These are phyloP conservation scores for Cadophora sp. DNA, from an alignment of 2,329 filamentous ascomycete genomes.

Conservation along the genomic window DNA sequence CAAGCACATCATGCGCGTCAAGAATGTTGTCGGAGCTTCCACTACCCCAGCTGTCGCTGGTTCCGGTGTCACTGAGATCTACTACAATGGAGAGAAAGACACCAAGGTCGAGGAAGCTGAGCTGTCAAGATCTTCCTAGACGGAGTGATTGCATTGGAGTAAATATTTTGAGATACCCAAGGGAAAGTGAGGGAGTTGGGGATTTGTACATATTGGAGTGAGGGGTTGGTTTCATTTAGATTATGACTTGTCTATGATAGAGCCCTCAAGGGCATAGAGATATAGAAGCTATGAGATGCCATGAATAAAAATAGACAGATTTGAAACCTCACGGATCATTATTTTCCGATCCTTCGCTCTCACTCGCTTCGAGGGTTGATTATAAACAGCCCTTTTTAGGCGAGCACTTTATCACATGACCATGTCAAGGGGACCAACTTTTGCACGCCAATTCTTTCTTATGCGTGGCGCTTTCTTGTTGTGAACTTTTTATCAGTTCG, in stretches of 20 bases:
- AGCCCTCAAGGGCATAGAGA: constrained; percentile 9
- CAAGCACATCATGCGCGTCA: constrained; percentile 43
- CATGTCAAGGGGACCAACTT: no score
- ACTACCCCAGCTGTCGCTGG: constrained; percentile 28
- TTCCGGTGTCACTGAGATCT: constrained; percentile 32
- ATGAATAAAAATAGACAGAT: constrained; percentile 16
- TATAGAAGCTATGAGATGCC: constrained; percentile 12
- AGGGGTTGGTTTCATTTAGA: background rate
- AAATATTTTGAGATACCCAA: background rate
- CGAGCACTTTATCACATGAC: background rate
- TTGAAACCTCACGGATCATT: background rate
- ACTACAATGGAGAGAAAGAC: constrained; percentile 32
- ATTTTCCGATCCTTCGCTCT: background rate
- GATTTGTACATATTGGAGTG: constrained; percentile 3
- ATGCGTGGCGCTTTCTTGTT: no score
- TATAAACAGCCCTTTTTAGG: background rate
- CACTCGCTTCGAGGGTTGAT: background rate
- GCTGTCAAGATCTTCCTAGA: constrained; percentile 26
- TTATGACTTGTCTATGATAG: background rate
- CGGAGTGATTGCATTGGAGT: background rate
- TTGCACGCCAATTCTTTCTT: no score
- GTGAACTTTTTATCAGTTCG: background rate
- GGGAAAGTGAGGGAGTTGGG: constrained; percentile 9
- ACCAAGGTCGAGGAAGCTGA: constrained; percentile 32
- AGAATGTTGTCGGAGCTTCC: constrained; percentile 39